These are phyloP conservation scores for Solanum aculeatissimum DNA, from an alignment of 305 asterid genomes.

Conservation along the genomic window DNA sequence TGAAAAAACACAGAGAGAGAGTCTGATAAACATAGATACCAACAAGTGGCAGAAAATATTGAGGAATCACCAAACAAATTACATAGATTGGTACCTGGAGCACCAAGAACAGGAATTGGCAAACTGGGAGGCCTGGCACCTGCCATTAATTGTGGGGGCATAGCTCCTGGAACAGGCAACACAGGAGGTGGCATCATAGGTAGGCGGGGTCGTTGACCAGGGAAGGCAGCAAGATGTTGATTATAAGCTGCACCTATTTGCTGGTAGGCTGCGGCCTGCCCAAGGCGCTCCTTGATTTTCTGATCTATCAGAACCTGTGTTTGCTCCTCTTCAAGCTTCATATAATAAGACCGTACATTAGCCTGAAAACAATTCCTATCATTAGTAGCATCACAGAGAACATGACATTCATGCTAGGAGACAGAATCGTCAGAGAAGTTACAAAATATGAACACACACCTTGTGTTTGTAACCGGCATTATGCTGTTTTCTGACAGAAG, in stretches of 20 bases:
- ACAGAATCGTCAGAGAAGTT: not conserved
- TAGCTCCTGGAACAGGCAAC: constrained; percentile 27
- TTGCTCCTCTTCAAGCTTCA: constrained; percentile 57
- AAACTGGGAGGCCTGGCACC: constrained; percentile 36
- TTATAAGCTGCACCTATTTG: constrained; percentile 56
- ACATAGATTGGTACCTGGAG: constrained; percentile 22
- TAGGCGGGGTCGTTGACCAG: constrained; percentile 36
- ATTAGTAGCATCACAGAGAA: not conserved
- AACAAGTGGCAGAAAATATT: not conserved
- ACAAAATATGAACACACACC: constrained; percentile 20
- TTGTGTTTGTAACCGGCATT: constrained; percentile 67
- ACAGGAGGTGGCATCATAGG: constrained; percentile 44
- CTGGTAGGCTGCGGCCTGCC: constrained; percentile 46
- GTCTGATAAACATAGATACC: not conserved
- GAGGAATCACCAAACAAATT: not conserved
- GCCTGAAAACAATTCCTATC: constrained; percentile 20
- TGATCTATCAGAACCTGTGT: constrained; percentile 51
- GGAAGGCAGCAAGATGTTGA: constrained; percentile 61
- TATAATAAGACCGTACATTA: constrained; percentile 49
- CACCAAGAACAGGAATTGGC: constrained; percentile 31
- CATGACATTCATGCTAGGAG: not conserved
- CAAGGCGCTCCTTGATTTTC: constrained; percentile 56
- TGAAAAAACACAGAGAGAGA: not conserved
- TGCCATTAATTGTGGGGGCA: constrained; percentile 25
- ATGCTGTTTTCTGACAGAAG: constrained; percentile 64